Conservation (phyloP, 2,329 filamentous ascomycete species). For the Paecilomyces variotii region DNA sequence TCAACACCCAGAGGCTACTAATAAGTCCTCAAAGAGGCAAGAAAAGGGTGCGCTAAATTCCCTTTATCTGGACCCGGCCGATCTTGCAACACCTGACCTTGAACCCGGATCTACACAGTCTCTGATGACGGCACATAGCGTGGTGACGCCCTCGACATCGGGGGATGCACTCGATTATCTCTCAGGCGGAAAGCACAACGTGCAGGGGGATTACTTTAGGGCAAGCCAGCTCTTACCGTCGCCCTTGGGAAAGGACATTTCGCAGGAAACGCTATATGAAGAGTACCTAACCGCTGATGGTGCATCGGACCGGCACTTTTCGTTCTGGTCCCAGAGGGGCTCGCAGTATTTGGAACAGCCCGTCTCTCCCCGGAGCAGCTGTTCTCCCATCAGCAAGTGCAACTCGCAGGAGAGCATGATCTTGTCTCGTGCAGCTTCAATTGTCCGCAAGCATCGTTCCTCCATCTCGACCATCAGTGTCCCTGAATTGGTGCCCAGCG, state of each 20-base stretch:
- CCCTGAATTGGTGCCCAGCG: constrained; percentile 37
- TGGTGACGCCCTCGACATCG: constrained; percentile 22
- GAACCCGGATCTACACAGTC: constrained; percentile 27
- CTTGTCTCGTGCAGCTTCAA: constrained; percentile 41
- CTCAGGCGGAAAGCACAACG: constrained; percentile 6
- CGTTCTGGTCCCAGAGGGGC: constrained; percentile 35
- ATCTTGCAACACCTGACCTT: constrained; percentile 23
- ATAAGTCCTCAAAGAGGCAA: constrained; percentile 6
- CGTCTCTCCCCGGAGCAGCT: constrained; percentile 40
- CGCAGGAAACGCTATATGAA: constrained; percentile 28
- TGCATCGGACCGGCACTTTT: constrained; percentile 40
- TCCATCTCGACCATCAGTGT: constrained; percentile 39
- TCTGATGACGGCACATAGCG: constrained; percentile 15
- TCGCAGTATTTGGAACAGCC: constrained; percentile 32
- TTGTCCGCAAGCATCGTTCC: constrained; percentile 40
- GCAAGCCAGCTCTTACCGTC: constrained; percentile 22
- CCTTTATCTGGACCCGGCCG: constrained; percentile 17
- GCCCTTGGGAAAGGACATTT: constrained; percentile 23
- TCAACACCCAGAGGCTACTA: constrained; percentile 1
- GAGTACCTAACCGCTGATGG: constrained; percentile 38
- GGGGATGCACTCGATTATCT: constrained; percentile 21
- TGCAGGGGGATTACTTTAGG: constrained; percentile 22
- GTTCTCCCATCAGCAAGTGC: constrained; percentile 47
- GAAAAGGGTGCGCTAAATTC: constrained; percentile 11
- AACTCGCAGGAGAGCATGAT: constrained; percentile 51